Evolutionary conservation across 2,329 filamentous ascomycete species (phyloP), one percentile per base, ranked within the genome.

Genomic region (Claviceps africana): DNA sequence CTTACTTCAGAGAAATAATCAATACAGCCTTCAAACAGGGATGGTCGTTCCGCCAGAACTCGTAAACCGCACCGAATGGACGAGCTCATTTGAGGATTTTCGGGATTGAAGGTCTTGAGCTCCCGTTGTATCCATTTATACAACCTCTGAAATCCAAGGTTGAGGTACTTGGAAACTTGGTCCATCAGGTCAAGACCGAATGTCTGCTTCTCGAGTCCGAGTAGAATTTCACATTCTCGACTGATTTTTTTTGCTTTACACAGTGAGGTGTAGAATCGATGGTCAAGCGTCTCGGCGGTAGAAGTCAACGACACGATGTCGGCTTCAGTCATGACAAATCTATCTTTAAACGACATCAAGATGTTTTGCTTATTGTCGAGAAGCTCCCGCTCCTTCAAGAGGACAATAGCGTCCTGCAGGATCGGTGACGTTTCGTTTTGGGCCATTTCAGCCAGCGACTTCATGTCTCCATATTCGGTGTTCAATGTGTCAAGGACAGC

Each of bases 61-160:
- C 89, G 81, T 40, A 98, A 74, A 22, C 89, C 89, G 52, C 83
- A 81, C 50, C 91, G 80, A 56, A 98, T 90, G 0, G 87, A 83
- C 21, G 83, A 78, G 63, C 86, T 90, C 65, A 97, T 90, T 61
- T 95, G 90, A 0, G 90, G 90, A 58, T 94, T 95, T 62, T 98
- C 93, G 9, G 97, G 77, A 64, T 97, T 94, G 49, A 97, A 70
- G 0, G 83, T 84, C 65, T 90, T 95, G 70, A 98, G 94, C 61
- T 96, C 89, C 54, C 86, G 83, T 64, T 96, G 90, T 21, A 95
- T 83, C 91, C 91, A 98, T 60, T 88, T 83, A 68, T 95, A 96
- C 2, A 98, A 77, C 64, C 96, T 98, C 64, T 98, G 91, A 60
- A 93, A 98, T 5, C 88, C 91, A 17, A 83, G 77, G 61, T 95